Base-by-base conservation (phyloP, 495 filamentous ascomycete species). In the Melanomma pulvis-pyrius region DNA sequence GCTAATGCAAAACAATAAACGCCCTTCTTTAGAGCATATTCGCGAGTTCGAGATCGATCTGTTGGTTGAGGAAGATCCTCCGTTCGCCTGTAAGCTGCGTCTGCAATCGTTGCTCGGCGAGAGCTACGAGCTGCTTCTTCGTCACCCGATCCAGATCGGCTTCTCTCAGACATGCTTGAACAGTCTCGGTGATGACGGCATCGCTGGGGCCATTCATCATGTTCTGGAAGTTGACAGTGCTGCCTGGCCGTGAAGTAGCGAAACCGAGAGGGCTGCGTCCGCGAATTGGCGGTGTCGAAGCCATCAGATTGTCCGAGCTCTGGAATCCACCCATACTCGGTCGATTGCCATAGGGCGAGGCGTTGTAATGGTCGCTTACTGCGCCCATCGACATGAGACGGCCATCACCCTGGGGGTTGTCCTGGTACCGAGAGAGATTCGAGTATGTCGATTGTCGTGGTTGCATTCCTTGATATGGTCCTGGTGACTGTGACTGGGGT, bases 81-180 rank as follows among this genome's bases (percentile, higher is more conserved):
- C 90, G 88, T 69, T 97, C 92, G 21, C 90, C 93, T 1, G 83
- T 79, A 62, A 97, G 79, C 67, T 96, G 89, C 12, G 90, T 93
- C 79, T 96, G 92, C 54, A 98, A 78, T 71, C 92, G 83, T 77
- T 96, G 92, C 80, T 98, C 94, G 26, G 96, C 92, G 52, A 97
- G 82, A 13, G 90, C 92, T 79, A 79, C 79, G 82, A 87, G 82
- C 82, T 98, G 94, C 79, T 98, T 98, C 86, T 98, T 98, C 19
- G 94, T 98, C 32, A 98, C 92, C 17, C 82, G 93, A 75, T 98
- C 94, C 22, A 98, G 79, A 78, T 98, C 92, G 1, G 97, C 92
- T 73, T 96, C 93, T n/a, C 83, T 79, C 64, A 98, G 79, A 73
- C 92, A 92, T 53, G 80, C 76, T 69, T 91, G 89, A 64, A 98